Evolutionary conservation across 2,329 filamentous ascomycete species (phyloP).

Genomic region (Calycina marina): DNA sequence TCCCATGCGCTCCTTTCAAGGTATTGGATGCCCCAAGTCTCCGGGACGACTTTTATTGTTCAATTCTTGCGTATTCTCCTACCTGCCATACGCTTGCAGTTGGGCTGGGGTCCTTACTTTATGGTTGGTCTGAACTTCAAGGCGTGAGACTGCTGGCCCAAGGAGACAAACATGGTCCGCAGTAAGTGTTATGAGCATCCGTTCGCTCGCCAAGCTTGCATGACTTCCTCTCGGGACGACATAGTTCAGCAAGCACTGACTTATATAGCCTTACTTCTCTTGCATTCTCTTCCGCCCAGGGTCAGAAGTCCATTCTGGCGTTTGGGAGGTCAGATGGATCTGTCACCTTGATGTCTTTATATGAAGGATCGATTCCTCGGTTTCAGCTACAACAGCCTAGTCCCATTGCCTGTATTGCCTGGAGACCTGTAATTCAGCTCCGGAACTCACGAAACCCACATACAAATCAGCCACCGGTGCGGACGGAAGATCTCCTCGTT

Average conservation of each 20-base stretch:
- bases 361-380: slow-evolving; percentile 49
- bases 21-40: slow-evolving; percentile 79
- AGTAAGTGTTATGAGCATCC: too few relatives aligned
- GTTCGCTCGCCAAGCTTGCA: too few relatives aligned
- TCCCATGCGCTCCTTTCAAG: slow-evolving; percentile 66
- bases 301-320: slow-evolving; percentile 67
- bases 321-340: slow-evolving; percentile 68
- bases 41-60: slow-evolving; percentile 95
- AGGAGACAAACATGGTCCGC: slow-evolving; percentile 33
- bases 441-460: slow-evolving; percentile 36
- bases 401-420: slow-evolving; percentile 67
- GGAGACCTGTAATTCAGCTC: slow-evolving; percentile 48
- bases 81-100: slow-evolving; percentile 68
- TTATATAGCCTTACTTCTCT: slow-evolving; percentile 57
- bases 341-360: slow-evolving; percentile 64
- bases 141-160: slow-evolving; percentile 45
- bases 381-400: slow-evolving; percentile 61
- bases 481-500: slow-evolving; percentile 72
- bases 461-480: slow-evolving; percentile 32
- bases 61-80: slow-evolving; percentile 70
- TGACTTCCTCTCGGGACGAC: too few relatives aligned
- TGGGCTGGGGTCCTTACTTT: slow-evolving; percentile 64
- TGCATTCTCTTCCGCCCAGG: slow-evolving; percentile 73
- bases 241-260: background rate
- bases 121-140: slow-evolving; percentile 71